Evolutionary conservation across 164 flowering plant species (phyloP), one percentile per base, ranked within the genome.

Genomic region (Macadamia integrifolia): DNA sequence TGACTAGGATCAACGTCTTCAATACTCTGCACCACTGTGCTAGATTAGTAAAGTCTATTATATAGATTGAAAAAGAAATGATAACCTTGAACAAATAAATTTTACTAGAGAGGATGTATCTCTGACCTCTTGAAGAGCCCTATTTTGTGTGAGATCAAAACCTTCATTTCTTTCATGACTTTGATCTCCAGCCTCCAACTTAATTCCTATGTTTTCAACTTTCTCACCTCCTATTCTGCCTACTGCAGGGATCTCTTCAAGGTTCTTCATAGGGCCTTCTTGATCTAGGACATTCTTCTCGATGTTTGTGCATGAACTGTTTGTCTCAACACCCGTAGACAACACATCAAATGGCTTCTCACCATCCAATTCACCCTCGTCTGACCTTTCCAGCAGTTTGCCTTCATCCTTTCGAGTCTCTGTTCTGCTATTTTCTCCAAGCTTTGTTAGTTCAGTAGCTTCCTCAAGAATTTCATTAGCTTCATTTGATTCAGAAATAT

Each of bases 1-100:
- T 65, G 56, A 15, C 44, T 65, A 14, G 48, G 69, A 70, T 66
- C 65, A 31, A 31, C 43, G 71, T 53, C 49, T 71, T 66, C 60
- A 62, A 49, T 43, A 32, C 53, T 71, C 79, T 79, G 76, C 72
- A 68, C 8, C 65, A 71, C 18, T 65, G 13, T 60, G 30, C 61
- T 64, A 67, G 50, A 46, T 66, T 53, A 69, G 58, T 73, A 46
- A 58, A 66, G 46, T 31, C 29, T 61, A 49, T 44, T 32, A n/a
- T 14, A 50, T 35, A 49, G 18, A 49, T 60, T 49, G 31, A 44
- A 62, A 28, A 13, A 48, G 30, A 48, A 60, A 11, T 32, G 42
- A 32, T 9, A 49, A 52, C 40, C 40, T 17, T 42, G 56, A 57
- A 35, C 62, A 2, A 46, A 9, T 46, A 3, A 46, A 46, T 9